Percentiles rank a stretch among this genome's conserved stretches.
Conservation (phyloP, 306 rosid genomes). For the Astragalus membranaceus region DNA sequence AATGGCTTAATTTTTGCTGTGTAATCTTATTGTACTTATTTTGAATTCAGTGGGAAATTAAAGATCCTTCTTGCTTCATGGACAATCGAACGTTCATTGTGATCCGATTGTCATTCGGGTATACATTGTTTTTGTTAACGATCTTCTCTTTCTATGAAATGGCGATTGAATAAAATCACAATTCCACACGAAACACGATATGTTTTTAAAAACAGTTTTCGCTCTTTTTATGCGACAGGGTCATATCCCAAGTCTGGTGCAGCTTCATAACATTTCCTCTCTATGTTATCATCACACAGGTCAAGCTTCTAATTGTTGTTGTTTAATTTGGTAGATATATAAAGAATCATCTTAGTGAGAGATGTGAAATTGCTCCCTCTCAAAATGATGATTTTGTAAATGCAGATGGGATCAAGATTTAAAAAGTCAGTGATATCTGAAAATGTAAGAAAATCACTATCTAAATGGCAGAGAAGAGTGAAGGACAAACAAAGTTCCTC, state of each 20-base stretch:
- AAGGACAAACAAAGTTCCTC: constrained; percentile 41
- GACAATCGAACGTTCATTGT: constrained; percentile 48
- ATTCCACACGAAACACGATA: too few relatives aligned
- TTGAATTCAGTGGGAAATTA: constrained; percentile 73
- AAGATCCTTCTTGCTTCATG: constrained; percentile 84
- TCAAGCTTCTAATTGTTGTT: too few relatives aligned
- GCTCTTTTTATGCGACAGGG: constrained; percentile 37
- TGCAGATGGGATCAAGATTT: constrained; percentile 86
- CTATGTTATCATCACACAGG: constrained; percentile 88
- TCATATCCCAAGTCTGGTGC: constrained; percentile 79
- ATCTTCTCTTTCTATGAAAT: background rate
- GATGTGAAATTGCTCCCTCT: background rate
- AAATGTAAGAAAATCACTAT: constrained; percentile 59
- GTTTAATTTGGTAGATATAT: too few relatives aligned
- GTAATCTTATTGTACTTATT: background rate
- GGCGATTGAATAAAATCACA: too few relatives aligned
- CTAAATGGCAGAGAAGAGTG: constrained; percentile 73
- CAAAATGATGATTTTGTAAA: constrained; percentile 1
- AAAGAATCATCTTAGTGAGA: too few relatives aligned
- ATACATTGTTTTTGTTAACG: background rate
- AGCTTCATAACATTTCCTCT: constrained; percentile 91
- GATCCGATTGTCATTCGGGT: constrained; percentile 79
- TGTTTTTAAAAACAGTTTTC: background rate
- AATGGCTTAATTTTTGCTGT: background rate
- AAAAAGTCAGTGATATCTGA: constrained; percentile 63